Percentiles rank a stretch among this genome's conserved stretches.
phyloP scores from a whole-genome alignment of 2,329 filamentous ascomycete genomes.

The Rasamsonia emersonii region DNA sequence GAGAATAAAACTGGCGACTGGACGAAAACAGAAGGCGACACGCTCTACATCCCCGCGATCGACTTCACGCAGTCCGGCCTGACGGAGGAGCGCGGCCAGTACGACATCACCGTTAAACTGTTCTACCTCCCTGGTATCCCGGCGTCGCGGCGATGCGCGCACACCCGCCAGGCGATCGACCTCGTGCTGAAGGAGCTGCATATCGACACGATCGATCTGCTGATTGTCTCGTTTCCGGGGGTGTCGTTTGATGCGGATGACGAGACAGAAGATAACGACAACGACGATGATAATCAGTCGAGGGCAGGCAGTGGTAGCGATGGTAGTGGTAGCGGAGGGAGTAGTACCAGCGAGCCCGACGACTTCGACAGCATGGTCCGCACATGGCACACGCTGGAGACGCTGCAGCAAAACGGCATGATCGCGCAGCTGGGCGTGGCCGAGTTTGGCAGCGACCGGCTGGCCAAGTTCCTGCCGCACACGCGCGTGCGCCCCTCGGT shows the following conservation, averaged over 20 bases:
- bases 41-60: conserved; percentile 69
- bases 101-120: conserved; percentile 91
- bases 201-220: conserved; percentile 67
- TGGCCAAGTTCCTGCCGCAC: conserved; percentile 65
- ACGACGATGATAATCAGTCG: conserved; percentile 24
- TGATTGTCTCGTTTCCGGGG: conserved; percentile 88
- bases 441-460: conserved; percentile 80
- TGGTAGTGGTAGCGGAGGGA: conserved; percentile 31
- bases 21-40: conserved; percentile 56
- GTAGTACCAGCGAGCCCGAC: conserved; percentile 43
- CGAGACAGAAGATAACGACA: conserved; percentile 57
- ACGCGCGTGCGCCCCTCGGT: conserved; percentile 69
- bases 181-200: conserved; percentile 74
- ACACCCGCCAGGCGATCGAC: conserved; percentile 69
- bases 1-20: conserved; percentile 41
- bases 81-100: conserved; percentile 70
- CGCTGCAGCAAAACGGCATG: conserved; percentile 59
- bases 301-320: conserved; percentile 59
- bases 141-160: conserved; percentile 54
- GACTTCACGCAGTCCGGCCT: conserved; percentile 64
- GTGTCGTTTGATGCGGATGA: conserved; percentile 90
- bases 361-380: conserved; percentile 57
- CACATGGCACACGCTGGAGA: conserved; percentile 61
- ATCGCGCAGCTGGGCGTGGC: conserved; percentile 74
- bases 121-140: conserved; percentile 77